Evolutionary conservation across 768 basidiomycete genomes (phyloP).

Genomic region (Lentinula aciculospora): DNA sequence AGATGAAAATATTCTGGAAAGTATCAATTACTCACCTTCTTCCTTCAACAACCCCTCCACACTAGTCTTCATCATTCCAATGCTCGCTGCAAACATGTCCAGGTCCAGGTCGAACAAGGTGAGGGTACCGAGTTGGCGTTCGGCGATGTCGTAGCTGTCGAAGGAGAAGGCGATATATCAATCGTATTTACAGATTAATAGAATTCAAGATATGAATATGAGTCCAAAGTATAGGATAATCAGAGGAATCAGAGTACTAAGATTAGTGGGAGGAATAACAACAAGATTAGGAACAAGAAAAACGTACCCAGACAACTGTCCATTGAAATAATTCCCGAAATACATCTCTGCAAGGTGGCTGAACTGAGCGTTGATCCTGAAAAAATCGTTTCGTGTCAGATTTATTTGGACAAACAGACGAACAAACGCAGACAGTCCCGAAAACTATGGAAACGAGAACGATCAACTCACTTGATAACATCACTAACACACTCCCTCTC

Average conservation of each 20-base stretch:
- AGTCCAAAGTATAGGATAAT: too few relatives aligned
- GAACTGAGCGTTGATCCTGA: slow-evolving; percentile 87
- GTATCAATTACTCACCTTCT: slow-evolving; percentile 57
- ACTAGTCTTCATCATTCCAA: slow-evolving; percentile 86
- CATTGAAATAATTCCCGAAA: slow-evolving; percentile 52
- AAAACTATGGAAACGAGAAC: neutral
- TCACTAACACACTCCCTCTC: slow-evolving; percentile 93
- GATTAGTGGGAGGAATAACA: neutral
- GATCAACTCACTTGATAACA: slow-evolving; percentile 64
- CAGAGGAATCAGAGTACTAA: too few relatives aligned
- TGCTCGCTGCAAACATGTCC: slow-evolving; percentile 89
- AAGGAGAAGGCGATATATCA: too few relatives aligned
- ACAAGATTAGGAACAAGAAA: neutral
- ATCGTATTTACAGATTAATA: too few relatives aligned
- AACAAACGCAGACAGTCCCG: neutral
- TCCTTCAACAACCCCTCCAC: slow-evolving; percentile 70
- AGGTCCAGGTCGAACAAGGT: slow-evolving; percentile 85
- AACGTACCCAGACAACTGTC: neutral
- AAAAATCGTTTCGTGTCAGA: neutral
- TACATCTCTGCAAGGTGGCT: slow-evolving; percentile 89
- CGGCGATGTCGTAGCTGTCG: slow-evolving; percentile 76
- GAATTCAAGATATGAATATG: too few relatives aligned
- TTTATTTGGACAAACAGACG: neutral
- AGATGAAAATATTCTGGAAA: too few relatives aligned
- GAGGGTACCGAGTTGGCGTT: slow-evolving; percentile 82